Conservation (phyloP, 1,284 basidiomycete species). For the Takashimella koratensis region DNA sequence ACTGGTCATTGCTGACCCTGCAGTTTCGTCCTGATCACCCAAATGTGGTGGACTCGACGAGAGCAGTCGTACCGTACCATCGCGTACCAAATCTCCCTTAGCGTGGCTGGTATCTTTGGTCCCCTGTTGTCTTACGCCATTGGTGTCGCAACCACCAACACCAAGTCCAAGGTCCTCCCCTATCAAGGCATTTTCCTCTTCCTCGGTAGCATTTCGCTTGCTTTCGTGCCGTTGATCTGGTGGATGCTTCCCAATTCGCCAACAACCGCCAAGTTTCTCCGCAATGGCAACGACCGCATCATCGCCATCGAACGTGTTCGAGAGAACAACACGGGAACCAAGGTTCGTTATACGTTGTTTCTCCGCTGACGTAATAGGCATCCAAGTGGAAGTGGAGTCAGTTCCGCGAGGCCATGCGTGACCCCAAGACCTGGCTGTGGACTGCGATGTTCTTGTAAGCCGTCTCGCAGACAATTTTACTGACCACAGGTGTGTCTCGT, state of each 20-base stretch:
- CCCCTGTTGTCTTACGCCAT: conserved; percentile 29
- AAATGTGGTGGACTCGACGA: conserved; percentile 26
- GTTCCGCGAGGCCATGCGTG: neutral
- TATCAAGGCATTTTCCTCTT: conserved; percentile 53
- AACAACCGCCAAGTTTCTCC: conserved; percentile 31
- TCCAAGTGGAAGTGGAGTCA: conserved; percentile 29
- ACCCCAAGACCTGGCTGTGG: neutral
- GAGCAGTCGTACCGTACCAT: conserved; percentile 52
- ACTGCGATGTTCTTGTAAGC: conserved; percentile 15
- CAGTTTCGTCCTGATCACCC: conserved; percentile 9
- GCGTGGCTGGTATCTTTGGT: conserved; percentile 23
- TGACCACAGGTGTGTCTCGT: conserved; percentile 3
- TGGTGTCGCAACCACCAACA: conserved; percentile 17
- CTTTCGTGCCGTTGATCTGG: conserved; percentile 51
- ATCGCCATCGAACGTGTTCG: conserved; percentile 37
- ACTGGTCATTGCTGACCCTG: neutral
- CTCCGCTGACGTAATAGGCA: neutral
- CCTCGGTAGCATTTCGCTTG: conserved; percentile 52
- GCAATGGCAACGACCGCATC: conserved; percentile 29
- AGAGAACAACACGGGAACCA: conserved; percentile 37
- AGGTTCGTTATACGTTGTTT: conserved; percentile 4
- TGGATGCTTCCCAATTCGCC: conserved; percentile 37
- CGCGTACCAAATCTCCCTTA: conserved; percentile 38
- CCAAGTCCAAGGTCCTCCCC: conserved; percentile 7
- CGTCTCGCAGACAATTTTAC: no score